Evolutionary conservation across 2,329 filamentous ascomycete genomes (phyloP).

Genomic region (Neodidymelliopsis sp.): DNA sequence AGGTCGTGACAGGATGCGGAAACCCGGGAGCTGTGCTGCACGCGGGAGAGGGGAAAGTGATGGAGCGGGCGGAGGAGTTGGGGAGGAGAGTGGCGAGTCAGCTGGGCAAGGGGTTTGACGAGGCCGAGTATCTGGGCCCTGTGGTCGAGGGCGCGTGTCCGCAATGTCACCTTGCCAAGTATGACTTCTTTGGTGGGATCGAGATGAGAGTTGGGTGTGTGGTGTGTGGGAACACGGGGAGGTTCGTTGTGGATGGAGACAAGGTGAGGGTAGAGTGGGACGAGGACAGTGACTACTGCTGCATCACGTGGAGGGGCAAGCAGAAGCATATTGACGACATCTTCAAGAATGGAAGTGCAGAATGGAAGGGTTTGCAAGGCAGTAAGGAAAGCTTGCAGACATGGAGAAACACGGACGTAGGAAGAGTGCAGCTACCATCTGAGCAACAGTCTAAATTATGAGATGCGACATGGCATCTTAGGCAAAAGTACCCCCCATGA

Average conservation of each 20-base stretch:
- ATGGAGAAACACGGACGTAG: slow-evolving; percentile 8
- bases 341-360: slow-evolving; percentile 14
- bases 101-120: slow-evolving; percentile 16
- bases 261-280: slow-evolving; percentile 12
- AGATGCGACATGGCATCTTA: too few species aligned
- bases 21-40: slow-evolving; percentile 15
- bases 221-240: slow-evolving; percentile 19
- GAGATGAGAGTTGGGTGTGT: slow-evolving; percentile 17
- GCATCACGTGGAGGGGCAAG: slow-evolving; percentile 19
- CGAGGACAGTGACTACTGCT: slow-evolving; percentile 12
- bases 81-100: slow-evolving; percentile 11
- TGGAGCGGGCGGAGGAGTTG: slow-evolving; percentile 4
- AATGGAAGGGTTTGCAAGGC: slow-evolving; percentile 16
- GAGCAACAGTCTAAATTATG: not conserved
- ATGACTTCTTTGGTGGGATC: slow-evolving; percentile 14
- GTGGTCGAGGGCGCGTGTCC: slow-evolving; percentile 15
- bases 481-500: too few species aligned
- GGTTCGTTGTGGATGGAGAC: not conserved
- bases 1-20: slow-evolving; percentile 4
- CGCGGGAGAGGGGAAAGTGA: not conserved
- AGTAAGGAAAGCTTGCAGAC: slow-evolving; percentile 11
- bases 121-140: slow-evolving; percentile 11
- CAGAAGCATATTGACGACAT: slow-evolving; percentile 22
- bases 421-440: not conserved
- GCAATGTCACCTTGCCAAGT: slow-evolving; percentile 13